Evolutionary conservation across 202 grass and related monocot genomes (phyloP).

Genomic region (Panicum virgatum): DNA sequence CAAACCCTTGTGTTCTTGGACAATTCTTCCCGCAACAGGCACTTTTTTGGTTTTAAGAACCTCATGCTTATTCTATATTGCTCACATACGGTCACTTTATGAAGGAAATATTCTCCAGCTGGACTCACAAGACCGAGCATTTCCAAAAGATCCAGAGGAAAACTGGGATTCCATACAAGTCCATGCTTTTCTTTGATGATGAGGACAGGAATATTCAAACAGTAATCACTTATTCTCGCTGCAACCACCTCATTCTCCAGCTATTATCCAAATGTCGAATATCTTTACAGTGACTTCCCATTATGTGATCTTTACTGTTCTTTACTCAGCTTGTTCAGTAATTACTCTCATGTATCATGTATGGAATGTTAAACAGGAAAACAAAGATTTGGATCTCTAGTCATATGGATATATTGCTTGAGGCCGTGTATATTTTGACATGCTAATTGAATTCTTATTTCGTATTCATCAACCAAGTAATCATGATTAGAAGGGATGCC

Average conservation of each 20-base stretch:
- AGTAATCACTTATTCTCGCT: conserved; percentile 50
- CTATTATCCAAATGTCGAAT: not conserved
- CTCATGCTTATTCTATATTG: not conserved
- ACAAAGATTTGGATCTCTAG: not conserved
- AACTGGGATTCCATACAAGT: conserved; percentile 79
- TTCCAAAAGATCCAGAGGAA: conserved; percentile 86
- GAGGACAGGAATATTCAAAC: conserved; percentile 79
- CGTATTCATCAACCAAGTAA: no score
- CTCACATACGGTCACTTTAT: conserved; percentile 28
- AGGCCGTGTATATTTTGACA: not conserved
- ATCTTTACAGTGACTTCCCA: not conserved
- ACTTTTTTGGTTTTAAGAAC: not conserved
- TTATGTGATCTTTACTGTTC: not conserved
- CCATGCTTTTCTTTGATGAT: conserved; percentile 98
- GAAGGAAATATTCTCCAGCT: conserved; percentile 98
- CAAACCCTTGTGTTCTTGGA: not conserved
- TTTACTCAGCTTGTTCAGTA: conserved; percentile 3
- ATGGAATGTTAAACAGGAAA: not conserved
- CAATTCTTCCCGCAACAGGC: not conserved
- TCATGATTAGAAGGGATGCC: not conserved
- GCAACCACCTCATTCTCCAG: not conserved
- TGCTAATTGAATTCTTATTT: not conserved
- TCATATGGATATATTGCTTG: not conserved
- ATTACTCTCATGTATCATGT: not conserved
- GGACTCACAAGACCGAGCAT: conserved; percentile 97